Conservation (phyloP, 2,329 filamentous ascomycete genomes). For the Colletotrichum sp. region DNA sequence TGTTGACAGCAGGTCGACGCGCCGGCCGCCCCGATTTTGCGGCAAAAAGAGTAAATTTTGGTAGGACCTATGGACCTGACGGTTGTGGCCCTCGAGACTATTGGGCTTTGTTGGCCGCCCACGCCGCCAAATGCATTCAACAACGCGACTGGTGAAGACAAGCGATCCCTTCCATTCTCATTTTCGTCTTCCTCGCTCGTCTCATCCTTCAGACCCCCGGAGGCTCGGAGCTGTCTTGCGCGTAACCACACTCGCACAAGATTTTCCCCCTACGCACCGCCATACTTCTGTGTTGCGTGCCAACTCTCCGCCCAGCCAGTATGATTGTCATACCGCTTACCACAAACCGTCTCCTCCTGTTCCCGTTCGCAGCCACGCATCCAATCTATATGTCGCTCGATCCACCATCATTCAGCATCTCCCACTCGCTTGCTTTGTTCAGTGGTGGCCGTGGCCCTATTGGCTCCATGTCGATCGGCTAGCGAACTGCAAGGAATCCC, state of each 20-base stretch:
- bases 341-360: background rate
- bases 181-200: background rate
- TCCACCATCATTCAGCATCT: background rate
- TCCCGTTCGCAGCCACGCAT: background rate
- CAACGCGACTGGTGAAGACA: background rate
- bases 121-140: background rate
- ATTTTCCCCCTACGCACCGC: background rate
- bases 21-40: conserved; percentile 2
- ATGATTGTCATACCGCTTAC: background rate
- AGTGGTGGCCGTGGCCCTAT: background rate
- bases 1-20: background rate
- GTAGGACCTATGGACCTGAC: background rate
- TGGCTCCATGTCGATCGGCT: background rate
- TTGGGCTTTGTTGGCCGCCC: background rate
- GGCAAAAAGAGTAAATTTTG: background rate
- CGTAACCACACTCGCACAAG: background rate
- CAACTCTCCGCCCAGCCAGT: background rate
- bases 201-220: background rate
- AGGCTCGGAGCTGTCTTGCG: background rate
- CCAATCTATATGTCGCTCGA: background rate
- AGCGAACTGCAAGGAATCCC: background rate
- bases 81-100: background rate
- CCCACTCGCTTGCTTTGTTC: background rate
- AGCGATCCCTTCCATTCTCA: background rate
- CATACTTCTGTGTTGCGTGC: background rate